phyloP scores from a whole-genome alignment of 2,329 filamentous ascomycete species.

The Fusarium anthophilum region DNA sequence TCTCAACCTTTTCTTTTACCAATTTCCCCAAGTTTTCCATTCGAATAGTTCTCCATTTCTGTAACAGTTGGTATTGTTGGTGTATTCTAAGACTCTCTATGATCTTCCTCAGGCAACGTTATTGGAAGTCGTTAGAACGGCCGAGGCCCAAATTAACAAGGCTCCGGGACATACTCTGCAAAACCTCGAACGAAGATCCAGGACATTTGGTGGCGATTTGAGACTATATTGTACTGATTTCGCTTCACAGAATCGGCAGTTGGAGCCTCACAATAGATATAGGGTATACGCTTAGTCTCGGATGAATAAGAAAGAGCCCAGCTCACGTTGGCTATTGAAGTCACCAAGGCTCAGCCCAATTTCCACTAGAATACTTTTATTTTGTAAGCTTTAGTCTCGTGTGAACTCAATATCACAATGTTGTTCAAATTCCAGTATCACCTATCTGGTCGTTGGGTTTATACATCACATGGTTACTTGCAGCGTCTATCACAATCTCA shows the following conservation, averaged over 20 bases:
- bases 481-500: neutral
- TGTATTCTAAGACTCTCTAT: neutral
- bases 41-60: too few species aligned
- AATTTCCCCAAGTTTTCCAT: neutral
- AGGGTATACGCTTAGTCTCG: too few species aligned
- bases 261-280: neutral
- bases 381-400: accelerated
- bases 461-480: neutral
- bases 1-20: neutral
- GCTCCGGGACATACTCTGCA: neutral
- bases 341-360: too few species aligned
- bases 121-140: neutral
- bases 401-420: neutral
- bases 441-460: neutral
- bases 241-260: neutral
- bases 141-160: too few species aligned
- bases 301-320: too few species aligned
- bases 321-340: too few species aligned
- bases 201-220: too few species aligned
- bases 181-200: too few species aligned
- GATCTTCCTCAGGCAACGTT: neutral
- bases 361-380: neutral
- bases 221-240: neutral
- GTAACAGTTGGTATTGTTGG: neutral
- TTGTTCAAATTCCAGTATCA: neutral